Evolutionary conservation across 2,329 filamentous ascomycete species (phyloP).

Genomic region (Ophiosphaerella herpotricha): DNA sequence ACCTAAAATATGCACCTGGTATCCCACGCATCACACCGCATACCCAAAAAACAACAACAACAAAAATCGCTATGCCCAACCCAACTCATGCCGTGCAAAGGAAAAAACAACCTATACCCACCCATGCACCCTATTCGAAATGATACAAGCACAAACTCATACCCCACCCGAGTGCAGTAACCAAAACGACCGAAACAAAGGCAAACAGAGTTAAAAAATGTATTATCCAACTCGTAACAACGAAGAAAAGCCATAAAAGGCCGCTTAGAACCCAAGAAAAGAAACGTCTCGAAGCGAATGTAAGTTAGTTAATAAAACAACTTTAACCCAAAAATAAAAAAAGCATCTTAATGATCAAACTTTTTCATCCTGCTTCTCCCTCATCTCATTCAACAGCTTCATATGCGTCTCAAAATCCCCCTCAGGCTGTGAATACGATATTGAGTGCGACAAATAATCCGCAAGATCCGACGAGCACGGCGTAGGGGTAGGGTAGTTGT

Average conservation of each 20-base stretch:
- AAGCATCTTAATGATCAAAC: not conserved
- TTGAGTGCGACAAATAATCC: slow-evolving; percentile 18
- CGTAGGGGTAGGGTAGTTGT: not conserved
- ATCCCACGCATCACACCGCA: not conserved
- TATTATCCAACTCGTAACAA: too few species aligned
- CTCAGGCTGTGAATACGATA: slow-evolving; percentile 10
- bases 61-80: too few species aligned
- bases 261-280: not conserved
- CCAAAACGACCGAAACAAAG: too few species aligned
- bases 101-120: not conserved
- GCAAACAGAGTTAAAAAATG: too few species aligned
- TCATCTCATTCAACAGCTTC: not conserved
- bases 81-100: too few species aligned
- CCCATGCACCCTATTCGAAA: too few species aligned
- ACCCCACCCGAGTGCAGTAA: too few species aligned
- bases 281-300: not conserved
- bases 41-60: not conserved
- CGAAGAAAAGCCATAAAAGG: too few species aligned
- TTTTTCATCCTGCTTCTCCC: not conserved
- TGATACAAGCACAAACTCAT: too few species aligned
- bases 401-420: not conserved
- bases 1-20: not conserved
- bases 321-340: not conserved
- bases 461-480: slow-evolving; percentile 5
- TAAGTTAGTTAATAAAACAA: not conserved